Evolutionary conservation across 2,329 filamentous ascomycete genomes (phyloP).

Genomic region (Beauveria caledonica): DNA sequence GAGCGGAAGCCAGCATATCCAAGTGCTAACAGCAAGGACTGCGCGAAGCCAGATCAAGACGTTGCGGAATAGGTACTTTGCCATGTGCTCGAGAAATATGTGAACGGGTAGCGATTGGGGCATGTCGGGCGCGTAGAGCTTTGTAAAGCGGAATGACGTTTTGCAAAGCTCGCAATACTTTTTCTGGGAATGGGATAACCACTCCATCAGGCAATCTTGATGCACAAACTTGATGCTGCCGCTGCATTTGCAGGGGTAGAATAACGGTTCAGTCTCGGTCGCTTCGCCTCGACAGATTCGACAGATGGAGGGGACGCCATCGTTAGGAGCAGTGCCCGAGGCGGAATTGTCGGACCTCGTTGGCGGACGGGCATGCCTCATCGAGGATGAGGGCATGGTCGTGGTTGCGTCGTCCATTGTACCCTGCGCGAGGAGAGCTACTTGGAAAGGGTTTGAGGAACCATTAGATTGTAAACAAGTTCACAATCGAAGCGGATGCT

Average conservation of each 20-base stretch:
- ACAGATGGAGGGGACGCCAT: slow-evolving; percentile 63
- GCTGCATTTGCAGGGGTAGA: slow-evolving; percentile 97
- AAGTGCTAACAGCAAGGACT: slow-evolving; percentile 72
- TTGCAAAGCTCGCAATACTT: slow-evolving; percentile 99
- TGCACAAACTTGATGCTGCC: slow-evolving; percentile 98
- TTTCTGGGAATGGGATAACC: slow-evolving; percentile 97
- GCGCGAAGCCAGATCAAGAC: slow-evolving; percentile 72
- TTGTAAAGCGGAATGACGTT: slow-evolving; percentile 95
- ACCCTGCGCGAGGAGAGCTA: not conserved
- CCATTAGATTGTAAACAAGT: not conserved
- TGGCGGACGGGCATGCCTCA: slow-evolving; percentile 18
- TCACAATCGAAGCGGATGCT: not conserved
- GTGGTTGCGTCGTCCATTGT: slow-evolving; percentile 21
- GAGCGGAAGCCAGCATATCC: slow-evolving; percentile 83
- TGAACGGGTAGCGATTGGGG: slow-evolving; percentile 71
- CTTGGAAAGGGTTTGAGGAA: not conserved
- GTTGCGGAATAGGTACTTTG: slow-evolving; percentile 63
- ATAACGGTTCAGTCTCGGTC: slow-evolving; percentile 73
- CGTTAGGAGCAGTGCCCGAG: slow-evolving; percentile 16
- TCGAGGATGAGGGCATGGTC: slow-evolving; percentile 12
- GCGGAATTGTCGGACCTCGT: slow-evolving; percentile 18
- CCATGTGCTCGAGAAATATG: slow-evolving; percentile 72
- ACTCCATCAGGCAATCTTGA: slow-evolving; percentile 97
- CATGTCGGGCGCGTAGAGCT: slow-evolving; percentile 93
- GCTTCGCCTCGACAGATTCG: slow-evolving; percentile 92